phyloP scores from a whole-genome alignment of 2,329 filamentous ascomycete species.

The Cytospora paraplurivora region DNA sequence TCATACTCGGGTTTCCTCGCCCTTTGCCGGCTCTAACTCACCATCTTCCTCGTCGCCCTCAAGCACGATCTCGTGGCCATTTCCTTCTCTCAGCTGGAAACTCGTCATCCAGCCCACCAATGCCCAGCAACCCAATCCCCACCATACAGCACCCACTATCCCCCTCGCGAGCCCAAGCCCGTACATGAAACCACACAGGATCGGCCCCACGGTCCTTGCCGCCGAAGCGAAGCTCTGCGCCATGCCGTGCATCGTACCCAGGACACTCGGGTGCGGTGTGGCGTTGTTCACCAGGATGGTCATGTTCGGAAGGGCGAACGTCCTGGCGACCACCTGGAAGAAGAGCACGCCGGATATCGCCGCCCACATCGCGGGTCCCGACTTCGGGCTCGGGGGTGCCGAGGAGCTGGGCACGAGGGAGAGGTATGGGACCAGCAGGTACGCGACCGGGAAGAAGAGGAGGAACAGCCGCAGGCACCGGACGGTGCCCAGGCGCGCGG shows the following conservation, averaged over 20 bases:
- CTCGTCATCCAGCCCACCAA: slow-evolving; percentile 53
- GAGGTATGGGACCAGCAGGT: slow-evolving; percentile 70
- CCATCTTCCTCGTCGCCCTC: slow-evolving; percentile 59
- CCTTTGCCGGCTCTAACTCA: slow-evolving; percentile 29
- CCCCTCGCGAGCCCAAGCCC: slow-evolving; percentile 60
- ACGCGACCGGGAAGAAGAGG: slow-evolving; percentile 70
- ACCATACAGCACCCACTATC: slow-evolving; percentile 61
- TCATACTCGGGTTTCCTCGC: background rate
- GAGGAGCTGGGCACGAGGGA: slow-evolving; percentile 63
- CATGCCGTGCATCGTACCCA: slow-evolving; percentile 51
- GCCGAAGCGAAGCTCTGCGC: slow-evolving; percentile 61
- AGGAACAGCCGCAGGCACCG: slow-evolving; percentile 69
- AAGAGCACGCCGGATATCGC: slow-evolving; percentile 64
- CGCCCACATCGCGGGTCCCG: slow-evolving; percentile 63
- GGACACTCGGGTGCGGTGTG: slow-evolving; percentile 49
- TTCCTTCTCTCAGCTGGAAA: slow-evolving; percentile 59
- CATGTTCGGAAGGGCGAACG: slow-evolving; percentile 57
- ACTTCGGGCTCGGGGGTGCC: slow-evolving; percentile 48
- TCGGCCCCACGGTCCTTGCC: slow-evolving; percentile 61
- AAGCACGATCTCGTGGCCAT: slow-evolving; percentile 66
- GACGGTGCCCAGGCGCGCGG: slow-evolving; percentile 67
- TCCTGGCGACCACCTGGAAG: slow-evolving; percentile 67
- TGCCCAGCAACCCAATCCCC: slow-evolving; percentile 55
- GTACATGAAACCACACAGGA: slow-evolving; percentile 62
- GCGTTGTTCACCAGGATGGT: slow-evolving; percentile 52